Evolutionary conservation across 1,284 basidiomycete species (phyloP).

Genomic region (Ustilago xerochloae): DNA sequence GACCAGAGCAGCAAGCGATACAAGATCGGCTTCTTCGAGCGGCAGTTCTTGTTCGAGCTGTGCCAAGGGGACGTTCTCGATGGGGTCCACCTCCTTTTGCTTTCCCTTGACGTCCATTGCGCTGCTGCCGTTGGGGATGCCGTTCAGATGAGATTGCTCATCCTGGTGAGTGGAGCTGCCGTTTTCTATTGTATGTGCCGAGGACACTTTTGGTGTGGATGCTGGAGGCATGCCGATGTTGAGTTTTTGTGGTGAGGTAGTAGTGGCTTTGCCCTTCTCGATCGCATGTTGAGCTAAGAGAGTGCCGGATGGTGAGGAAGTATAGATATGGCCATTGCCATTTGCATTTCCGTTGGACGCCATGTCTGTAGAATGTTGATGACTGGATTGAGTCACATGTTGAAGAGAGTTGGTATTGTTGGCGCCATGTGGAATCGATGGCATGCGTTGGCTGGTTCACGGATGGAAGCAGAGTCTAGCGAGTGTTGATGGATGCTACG

Average conservation of each 20-base stretch:
- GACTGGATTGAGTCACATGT: conserved; percentile 35
- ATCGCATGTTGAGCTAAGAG: conserved; percentile 3
- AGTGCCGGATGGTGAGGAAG: conserved; percentile 3
- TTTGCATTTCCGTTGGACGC: conserved; percentile 24
- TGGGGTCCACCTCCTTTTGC: conserved; percentile 29
- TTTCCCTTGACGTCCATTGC: conserved; percentile 26
- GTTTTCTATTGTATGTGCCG: neutral
- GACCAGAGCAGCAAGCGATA: conserved; percentile 79
- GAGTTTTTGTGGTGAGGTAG: conserved; percentile 41
- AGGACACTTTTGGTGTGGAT: conserved; percentile 20
- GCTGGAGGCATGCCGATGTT: conserved; percentile 50
- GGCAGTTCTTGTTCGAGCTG: conserved; percentile 80
- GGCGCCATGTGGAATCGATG: conserved; percentile 34
- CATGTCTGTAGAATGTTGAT: conserved; percentile 12
- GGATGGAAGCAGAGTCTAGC: neutral
- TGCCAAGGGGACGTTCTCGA: conserved; percentile 37
- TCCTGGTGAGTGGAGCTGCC: neutral
- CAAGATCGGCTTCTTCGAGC: conserved; percentile 78
- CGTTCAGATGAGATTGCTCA: neutral
- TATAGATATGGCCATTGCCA: conserved; percentile 17
- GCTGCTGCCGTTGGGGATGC: neutral
- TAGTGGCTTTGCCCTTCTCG: conserved; percentile 14
- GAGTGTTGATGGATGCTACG: neutral
- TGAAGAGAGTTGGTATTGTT: conserved; percentile 9
- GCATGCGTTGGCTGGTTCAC: conserved; percentile 22